Conservation (phyloP, 2,329 filamentous ascomycete species). For the Pyrenophora graminea region DNA sequence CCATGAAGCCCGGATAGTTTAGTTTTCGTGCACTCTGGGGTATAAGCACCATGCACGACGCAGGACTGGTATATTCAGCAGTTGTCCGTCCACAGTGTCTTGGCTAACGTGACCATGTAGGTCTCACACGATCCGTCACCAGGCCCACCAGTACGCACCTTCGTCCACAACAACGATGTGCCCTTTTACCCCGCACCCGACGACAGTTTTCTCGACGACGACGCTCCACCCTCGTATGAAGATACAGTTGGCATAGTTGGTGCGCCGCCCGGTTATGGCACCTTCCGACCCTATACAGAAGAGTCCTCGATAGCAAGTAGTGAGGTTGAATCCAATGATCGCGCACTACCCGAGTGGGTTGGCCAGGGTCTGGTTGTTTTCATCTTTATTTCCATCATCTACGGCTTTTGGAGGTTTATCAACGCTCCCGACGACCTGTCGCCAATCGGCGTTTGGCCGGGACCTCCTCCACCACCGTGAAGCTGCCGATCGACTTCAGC, state of each 20-base stretch:
- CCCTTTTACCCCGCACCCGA: constrained; percentile 1
- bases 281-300: constrained; percentile 35
- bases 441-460: constrained; percentile 16
- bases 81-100: neutral
- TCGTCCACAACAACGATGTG: constrained; percentile 14
- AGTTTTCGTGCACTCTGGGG: neutral
- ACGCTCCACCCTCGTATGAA: constrained; percentile 42
- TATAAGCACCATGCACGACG: constrained; percentile 16
- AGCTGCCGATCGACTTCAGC: neutral
- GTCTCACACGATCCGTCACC: constrained; percentile 11
- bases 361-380: constrained; percentile 35
- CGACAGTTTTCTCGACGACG: constrained; percentile 20
- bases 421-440: constrained; percentile 13
- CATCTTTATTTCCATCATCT: constrained; percentile 35
- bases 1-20: constrained; percentile 7
- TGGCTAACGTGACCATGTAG: constrained; percentile 3
- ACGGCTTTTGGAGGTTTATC: constrained; percentile 38
- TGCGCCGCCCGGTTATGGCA: constrained; percentile 38
- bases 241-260: constrained; percentile 32
- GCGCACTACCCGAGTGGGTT: constrained; percentile 34
- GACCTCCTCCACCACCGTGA: neutral
- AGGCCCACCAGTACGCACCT: constrained; percentile 13
- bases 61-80: constrained; percentile 5
- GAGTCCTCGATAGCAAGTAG: constrained; percentile 38
- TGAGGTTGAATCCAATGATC: constrained; percentile 28